Base-by-base conservation (phyloP, 164 flowering plant genomes). In the Sedum album region DNA sequence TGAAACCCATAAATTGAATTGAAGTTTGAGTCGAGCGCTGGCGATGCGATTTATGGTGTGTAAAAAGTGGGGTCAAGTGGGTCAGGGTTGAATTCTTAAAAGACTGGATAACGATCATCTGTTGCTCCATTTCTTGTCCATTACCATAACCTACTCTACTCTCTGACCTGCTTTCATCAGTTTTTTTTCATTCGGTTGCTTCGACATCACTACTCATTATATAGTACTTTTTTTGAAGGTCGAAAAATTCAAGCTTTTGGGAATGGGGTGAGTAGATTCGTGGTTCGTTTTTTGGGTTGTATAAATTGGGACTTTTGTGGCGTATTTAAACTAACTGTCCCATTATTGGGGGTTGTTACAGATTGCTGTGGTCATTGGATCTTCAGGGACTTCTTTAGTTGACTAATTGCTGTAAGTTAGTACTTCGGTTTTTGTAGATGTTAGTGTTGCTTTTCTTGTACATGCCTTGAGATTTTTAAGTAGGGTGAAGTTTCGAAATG, bases 31-130 rank as follows among this genome's bases (percentile, higher is more conserved):
- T n/a, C n/a, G n/a, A n/a, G n/a, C n/a, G n/a, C n/a, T n/a, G n/a
- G n/a, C n/a, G n/a, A n/a, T n/a, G n/a, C n/a, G n/a, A 57, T 13
- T 57, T 57, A 6, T 5, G 25, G 7, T n/a, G 26, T 21, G 57
- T 4, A 49, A 6, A 7, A 57, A 17, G 39, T 31, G 57, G 46
- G 26, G 35, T 31, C 60, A 67, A 51, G 63, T 68, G 48, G 62
- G 70, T 30, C 70, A 68, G 44, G 13, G 49, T 62, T 53, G 70
- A 68, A 73, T 62, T 31, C 36, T 63, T n/a, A 73, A 55, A 20
- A 2, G 18, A 68, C 49, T 71, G 77, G 79, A 81, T 79, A 79
- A 77, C 66, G 76, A 63, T 81, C 76, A 66, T 74, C 69, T 66
- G 38, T 71, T 74, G 69, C 79, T 73, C 74, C 73, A 71, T 64